Evolutionary conservation across 352 stramenopile genomes (phyloP), one percentile per base, ranked within the genome.

Genomic region (Phytophthora rubi): DNA sequence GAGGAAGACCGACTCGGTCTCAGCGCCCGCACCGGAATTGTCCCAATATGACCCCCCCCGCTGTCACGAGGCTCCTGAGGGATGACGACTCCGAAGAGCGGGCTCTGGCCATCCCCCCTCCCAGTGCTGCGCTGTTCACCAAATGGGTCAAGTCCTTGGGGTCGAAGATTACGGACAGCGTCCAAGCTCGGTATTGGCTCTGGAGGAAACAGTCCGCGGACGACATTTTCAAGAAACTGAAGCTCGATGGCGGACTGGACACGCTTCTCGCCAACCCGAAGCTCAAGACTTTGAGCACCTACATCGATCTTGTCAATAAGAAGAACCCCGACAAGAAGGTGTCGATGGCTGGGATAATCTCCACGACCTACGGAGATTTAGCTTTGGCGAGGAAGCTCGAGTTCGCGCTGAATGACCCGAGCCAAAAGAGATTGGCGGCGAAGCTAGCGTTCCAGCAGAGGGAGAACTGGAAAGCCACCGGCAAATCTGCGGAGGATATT

Each of bases 301-400:
- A 59, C 58, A n/a, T 71, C 26, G 33, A 62, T 39, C 7, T 67
- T 37, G 23, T 57, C 39, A 71, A 66, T 23, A 65, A 51, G 26
- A 54, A 62, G 16, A 51, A 71, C 26, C 64, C 55, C 3, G 45
- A 33, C 26, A 56, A 60, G 16, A 33, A 52, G n/a, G 39, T 65
- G 49, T 37, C 39, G 8, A 62, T 71, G 47, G 18, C 44, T n/a
- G 28, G 10, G 1, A 35, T 56, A 2, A 51, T 71, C 6, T 53
- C 30, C 2, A 53, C 61, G 6, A 61, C 37, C 16, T 71, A 71
- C 51, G 49, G 48, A 15, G 56, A 66, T 21, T 62, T 60, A 30
- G 44, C 54, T 18, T 2, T 70, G 28, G 54, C 45, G 4, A 49
- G 10, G 23, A 53, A 47, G 49, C 26, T 67, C 18, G 18, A 64